Evolutionary conservation across 169 alveolate species (phyloP).

Genomic region (Plasmodium berghei): DNA sequence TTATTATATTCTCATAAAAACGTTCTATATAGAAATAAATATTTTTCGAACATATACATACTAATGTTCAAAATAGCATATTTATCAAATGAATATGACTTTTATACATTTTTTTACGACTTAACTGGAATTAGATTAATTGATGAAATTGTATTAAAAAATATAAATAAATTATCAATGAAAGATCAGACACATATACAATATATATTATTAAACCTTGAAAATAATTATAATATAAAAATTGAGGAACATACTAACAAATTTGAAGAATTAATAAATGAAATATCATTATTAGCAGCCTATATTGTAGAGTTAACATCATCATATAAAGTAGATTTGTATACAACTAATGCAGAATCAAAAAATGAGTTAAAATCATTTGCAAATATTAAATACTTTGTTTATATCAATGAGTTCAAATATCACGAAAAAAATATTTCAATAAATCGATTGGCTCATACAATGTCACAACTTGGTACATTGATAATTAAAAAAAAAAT

Average conservation of each 20-base stretch:
- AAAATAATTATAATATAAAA: slow-evolving; percentile 7
- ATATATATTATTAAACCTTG: not conserved
- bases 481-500: slow-evolving; percentile 46
- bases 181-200: slow-evolving; percentile 7
- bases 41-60: slow-evolving; percentile 62
- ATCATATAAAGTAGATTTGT: slow-evolving; percentile 14
- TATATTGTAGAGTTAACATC: slow-evolving; percentile 69
- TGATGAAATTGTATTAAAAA: slow-evolving; percentile 13
- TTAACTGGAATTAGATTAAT: slow-evolving; percentile 57
- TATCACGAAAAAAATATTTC: not conserved
- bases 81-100: slow-evolving; percentile 35
- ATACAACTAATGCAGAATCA: not conserved
- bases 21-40: slow-evolving; percentile 25
- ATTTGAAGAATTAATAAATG: slow-evolving; percentile 33
- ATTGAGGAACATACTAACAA: slow-evolving; percentile 26
- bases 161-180: not conserved
- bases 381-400: slow-evolving; percentile 49
- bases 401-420: slow-evolving; percentile 46
- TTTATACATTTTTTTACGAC: slow-evolving; percentile 54
- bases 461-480: slow-evolving; percentile 3
- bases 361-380: not conserved
- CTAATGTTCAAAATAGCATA: slow-evolving; percentile 69
- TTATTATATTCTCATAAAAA: slow-evolving; percentile 56
- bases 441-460: slow-evolving; percentile 9
- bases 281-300: slow-evolving; percentile 52